phyloP scores from a whole-genome alignment of 1,284 basidiomycete species.

The Cutaneotrichosporon sp. region DNA sequence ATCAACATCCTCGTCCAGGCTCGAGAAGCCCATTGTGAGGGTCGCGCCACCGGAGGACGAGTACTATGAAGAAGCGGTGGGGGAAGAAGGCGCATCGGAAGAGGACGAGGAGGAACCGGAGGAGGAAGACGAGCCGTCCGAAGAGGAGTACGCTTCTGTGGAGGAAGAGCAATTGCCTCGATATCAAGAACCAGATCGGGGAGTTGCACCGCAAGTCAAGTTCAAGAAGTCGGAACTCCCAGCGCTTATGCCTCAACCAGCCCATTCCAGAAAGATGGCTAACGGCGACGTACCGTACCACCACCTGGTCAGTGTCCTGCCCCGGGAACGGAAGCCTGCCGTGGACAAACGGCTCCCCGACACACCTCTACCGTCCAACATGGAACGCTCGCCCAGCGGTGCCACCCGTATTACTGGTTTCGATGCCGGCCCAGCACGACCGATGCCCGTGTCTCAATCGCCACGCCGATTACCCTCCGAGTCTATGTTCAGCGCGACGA shows the following conservation, averaged over 20 bases:
- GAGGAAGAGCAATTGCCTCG: background rate
- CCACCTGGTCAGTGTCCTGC: background rate
- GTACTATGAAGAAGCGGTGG: background rate
- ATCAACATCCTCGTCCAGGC: background rate
- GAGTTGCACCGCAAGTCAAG: background rate
- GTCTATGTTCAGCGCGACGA: constrained; percentile 3
- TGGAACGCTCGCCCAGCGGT: constrained; percentile 26
- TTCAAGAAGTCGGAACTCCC: background rate
- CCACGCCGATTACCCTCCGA: background rate
- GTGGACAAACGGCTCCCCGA: background rate
- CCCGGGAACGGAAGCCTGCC: background rate
- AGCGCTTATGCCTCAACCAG: background rate
- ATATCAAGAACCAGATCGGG: background rate
- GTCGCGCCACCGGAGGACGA: background rate
- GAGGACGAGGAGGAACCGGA: background rate
- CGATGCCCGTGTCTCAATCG: background rate
- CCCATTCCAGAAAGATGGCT: background rate
- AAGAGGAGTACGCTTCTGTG: background rate
- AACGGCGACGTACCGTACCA: constrained; percentile 1
- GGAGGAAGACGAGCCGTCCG: background rate
- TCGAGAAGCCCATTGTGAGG: background rate
- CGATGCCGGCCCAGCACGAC: constrained; percentile 25
- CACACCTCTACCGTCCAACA: constrained; percentile 11
- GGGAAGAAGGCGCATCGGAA: background rate
- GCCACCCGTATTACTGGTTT: constrained; percentile 36